Evolutionary conservation across 495 filamentous ascomycete species (phyloP).

Genomic region (Cercophora sp.): DNA sequence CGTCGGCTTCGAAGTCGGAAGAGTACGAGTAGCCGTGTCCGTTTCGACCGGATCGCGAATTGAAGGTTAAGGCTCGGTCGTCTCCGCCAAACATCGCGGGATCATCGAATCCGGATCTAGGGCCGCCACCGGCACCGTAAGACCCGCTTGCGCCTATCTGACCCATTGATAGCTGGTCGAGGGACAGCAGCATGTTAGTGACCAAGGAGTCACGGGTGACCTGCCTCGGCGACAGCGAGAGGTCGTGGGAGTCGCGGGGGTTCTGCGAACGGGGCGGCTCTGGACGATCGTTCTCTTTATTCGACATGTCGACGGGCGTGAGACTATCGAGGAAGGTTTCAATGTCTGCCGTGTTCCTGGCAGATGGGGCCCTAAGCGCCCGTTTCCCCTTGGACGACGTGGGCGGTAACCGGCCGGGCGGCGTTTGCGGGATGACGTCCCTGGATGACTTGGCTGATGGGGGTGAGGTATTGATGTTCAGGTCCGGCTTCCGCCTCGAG

Average conservation of each 20-base stretch:
- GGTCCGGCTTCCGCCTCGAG: slow-evolving; percentile 23
- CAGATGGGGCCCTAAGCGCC: slow-evolving; percentile 24
- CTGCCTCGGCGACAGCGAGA: slow-evolving; percentile 71
- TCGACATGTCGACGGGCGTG: slow-evolving; percentile 28
- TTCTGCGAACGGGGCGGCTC: slow-evolving; percentile 28
- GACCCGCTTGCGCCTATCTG: slow-evolving; percentile 34
- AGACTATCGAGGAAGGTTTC: slow-evolving; percentile 32
- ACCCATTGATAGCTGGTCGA: slow-evolving; percentile 70
- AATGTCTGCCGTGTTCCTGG: slow-evolving; percentile 26
- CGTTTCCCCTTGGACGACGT: slow-evolving; percentile 18
- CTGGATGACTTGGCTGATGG: slow-evolving; percentile 10
- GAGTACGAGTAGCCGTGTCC: slow-evolving; percentile 74
- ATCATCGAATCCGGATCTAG: slow-evolving; percentile 27
- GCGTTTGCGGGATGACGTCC: slow-evolving; percentile 20
- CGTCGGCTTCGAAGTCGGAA: slow-evolving; percentile 63
- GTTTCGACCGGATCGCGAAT: slow-evolving; percentile 40
- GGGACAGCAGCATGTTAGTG: slow-evolving; percentile 85
- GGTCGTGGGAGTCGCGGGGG: slow-evolving; percentile 76
- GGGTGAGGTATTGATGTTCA: slow-evolving; percentile 28
- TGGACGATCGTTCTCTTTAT: slow-evolving; percentile 29
- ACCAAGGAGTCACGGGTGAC: slow-evolving; percentile 82
- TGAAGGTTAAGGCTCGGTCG: slow-evolving; percentile 34
- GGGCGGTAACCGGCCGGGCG: slow-evolving; percentile 15
- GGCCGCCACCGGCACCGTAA: neutral
- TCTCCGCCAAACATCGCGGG: slow-evolving; percentile 25